Conservation (phyloP, 148 eudicot species). For the Amaranthus cruentus region DNA sequence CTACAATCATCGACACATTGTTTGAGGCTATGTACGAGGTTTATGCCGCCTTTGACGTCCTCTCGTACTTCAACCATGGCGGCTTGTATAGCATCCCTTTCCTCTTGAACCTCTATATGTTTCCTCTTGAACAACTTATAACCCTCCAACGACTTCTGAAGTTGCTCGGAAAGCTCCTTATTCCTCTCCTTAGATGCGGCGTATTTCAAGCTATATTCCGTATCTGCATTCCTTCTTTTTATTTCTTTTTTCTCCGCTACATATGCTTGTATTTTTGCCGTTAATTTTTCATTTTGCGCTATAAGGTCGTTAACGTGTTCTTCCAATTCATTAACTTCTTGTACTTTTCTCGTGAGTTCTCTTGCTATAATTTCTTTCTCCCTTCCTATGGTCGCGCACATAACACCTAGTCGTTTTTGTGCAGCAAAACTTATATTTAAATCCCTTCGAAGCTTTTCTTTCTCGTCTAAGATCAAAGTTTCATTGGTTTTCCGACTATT, state of each 20-base stretch:
- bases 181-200: slow-evolving; percentile 46
- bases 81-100: slow-evolving; percentile 29
- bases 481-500: slow-evolving; percentile 26
- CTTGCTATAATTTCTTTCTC: slow-evolving; percentile 76
- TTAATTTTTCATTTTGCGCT: slow-evolving; percentile 53
- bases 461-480: slow-evolving; percentile 36
- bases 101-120: slow-evolving; percentile 43
- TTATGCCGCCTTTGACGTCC: slow-evolving; percentile 35
- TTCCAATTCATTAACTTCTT: slow-evolving; percentile 67
- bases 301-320: slow-evolving; percentile 56
- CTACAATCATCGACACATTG: slow-evolving; percentile 15
- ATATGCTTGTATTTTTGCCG: slow-evolving; percentile 40
- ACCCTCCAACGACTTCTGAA: slow-evolving; percentile 52
- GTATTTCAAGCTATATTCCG: slow-evolving; percentile 20
- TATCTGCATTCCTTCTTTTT: slow-evolving; percentile 3
- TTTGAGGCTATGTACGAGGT: slow-evolving; percentile 31
- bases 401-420: slow-evolving; percentile 63
- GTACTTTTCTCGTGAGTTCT: slow-evolving; percentile 61
- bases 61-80: slow-evolving; percentile 39
- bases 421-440: slow-evolving; percentile 53
- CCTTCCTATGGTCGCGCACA: slow-evolving; percentile 82
- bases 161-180: slow-evolving; percentile 47
- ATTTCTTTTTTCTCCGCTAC: slow-evolving; percentile 26
- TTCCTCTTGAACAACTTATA: slow-evolving; percentile 50
- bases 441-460: slow-evolving; percentile 49